Conservation (phyloP, 768 basidiomycete species). For the Lactarius evosmus region DNA sequence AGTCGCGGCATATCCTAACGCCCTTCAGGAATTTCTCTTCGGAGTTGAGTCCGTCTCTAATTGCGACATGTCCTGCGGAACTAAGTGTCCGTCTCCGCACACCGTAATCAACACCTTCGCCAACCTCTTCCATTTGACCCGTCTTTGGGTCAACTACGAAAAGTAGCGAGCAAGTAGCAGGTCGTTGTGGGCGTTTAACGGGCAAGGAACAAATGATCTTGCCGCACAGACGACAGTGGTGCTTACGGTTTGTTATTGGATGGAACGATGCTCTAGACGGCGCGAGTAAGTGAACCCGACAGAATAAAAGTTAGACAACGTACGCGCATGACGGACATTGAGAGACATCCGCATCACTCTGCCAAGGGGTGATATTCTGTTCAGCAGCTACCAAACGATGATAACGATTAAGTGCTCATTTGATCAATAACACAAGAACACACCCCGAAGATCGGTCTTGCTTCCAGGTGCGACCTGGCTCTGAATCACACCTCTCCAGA, state of each 20-base stretch:
- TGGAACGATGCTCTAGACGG: slow-evolving; percentile 68
- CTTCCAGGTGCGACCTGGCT: slow-evolving; percentile 42
- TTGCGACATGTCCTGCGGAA: slow-evolving; percentile 28
- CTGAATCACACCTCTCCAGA: slow-evolving; percentile 64
- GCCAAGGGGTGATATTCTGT: slow-evolving; percentile 93
- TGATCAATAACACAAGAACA: slow-evolving; percentile 19
- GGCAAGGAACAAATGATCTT: slow-evolving; percentile 89
- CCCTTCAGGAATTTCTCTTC: slow-evolving; percentile 87
- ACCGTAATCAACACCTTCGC: slow-evolving; percentile 81
- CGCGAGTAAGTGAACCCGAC: neutral
- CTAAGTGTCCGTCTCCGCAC: slow-evolving; percentile 49
- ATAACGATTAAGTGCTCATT: neutral
- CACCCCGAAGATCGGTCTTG: slow-evolving; percentile 71
- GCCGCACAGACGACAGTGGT: slow-evolving; percentile 94
- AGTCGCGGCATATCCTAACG: slow-evolving; percentile 82
- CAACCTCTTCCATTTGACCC: slow-evolving; percentile 77
- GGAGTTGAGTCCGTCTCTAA: slow-evolving; percentile 42
- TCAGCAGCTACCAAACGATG: slow-evolving; percentile 56
- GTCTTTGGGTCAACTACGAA: slow-evolving; percentile 84
- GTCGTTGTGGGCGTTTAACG: slow-evolving; percentile 65
- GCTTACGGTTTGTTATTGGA: slow-evolving; percentile 87
- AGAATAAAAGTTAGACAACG: slow-evolving; percentile 31
- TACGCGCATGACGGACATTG: slow-evolving; percentile 87
- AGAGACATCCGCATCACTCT: slow-evolving; percentile 71
- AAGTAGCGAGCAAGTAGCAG: slow-evolving; percentile 67